These are phyloP conservation scores for Syncephalastrum monosporum DNA, from an alignment of 371 early-diverging fungal genomes.

Conservation along the genomic window DNA sequence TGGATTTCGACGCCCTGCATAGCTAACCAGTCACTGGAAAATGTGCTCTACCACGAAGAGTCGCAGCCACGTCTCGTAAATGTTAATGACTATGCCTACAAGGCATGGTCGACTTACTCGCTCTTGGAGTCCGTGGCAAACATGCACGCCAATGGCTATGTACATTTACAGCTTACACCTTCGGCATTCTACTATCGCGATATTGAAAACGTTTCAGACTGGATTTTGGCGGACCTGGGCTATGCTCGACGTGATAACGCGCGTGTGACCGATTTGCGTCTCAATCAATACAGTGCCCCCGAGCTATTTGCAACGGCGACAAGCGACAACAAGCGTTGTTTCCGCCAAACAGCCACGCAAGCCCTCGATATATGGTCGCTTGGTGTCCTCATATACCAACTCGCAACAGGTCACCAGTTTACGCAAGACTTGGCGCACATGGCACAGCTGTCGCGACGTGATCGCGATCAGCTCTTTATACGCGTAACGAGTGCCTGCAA, in stretches of 20 bases:
- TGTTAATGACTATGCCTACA: constrained; percentile 11
- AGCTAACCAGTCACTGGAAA: constrained; percentile 13
- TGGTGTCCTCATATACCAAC: constrained; percentile 15
- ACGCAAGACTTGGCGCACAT: background rate
- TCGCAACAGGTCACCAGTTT: constrained; percentile 13
- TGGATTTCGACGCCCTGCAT: constrained; percentile 19
- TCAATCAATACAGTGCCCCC: constrained; percentile 16
- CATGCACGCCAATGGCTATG: constrained; percentile 14
- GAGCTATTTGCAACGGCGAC: constrained; percentile 6
- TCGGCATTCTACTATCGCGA: constrained; percentile 13
- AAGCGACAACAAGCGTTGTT: constrained; percentile 4
- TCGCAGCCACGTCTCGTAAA: constrained; percentile 5
- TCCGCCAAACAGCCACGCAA: constrained; percentile 4
- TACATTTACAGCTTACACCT: constrained; percentile 14
- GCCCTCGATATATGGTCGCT: constrained; percentile 19
- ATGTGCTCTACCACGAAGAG: constrained; percentile 4
- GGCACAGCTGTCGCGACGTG: background rate
- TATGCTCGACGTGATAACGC: constrained; percentile 9
- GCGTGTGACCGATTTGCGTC: background rate
- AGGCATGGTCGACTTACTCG: constrained; percentile 13
- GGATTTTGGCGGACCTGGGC: constrained; percentile 14
- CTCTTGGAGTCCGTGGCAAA: constrained; percentile 13
- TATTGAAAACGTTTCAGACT: constrained; percentile 13
- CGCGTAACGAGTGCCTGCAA: constrained; percentile 11
- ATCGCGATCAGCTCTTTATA: constrained; percentile 9